Conservation (phyloP, 495 filamentous ascomycete genomes). For the Trichoderma orchidacearum region DNA sequence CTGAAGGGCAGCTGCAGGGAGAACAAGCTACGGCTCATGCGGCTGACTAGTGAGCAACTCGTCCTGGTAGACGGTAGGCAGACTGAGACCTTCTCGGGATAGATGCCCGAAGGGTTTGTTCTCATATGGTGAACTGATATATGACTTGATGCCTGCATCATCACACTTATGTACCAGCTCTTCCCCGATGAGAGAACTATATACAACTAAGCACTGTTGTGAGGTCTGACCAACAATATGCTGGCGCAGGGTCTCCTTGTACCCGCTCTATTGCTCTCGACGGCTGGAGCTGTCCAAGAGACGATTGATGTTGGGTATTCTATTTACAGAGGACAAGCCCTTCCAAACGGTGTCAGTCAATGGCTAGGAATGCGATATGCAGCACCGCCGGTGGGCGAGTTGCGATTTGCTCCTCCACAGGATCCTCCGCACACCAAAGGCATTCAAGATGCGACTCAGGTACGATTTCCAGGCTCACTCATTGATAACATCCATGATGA, state of each 20-base stretch:
- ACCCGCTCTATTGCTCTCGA: background rate
- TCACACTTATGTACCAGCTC: too few relatives aligned
- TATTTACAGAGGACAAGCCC: conserved; percentile 3
- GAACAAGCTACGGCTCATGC: background rate
- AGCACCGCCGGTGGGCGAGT: conserved; percentile 38
- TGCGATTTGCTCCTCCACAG: conserved; percentile 45
- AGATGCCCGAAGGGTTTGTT: too few relatives aligned
- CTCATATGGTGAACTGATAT: too few relatives aligned
- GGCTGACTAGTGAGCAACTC: background rate
- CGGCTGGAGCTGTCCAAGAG: background rate
- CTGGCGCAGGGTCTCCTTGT: background rate
- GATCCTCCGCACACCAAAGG: conserved; percentile 30
- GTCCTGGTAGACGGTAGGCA: too few relatives aligned
- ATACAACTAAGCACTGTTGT: background rate
- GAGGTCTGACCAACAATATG: background rate
- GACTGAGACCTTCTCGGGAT: too few relatives aligned
- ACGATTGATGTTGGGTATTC: conserved; percentile 8
- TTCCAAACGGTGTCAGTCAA: conserved; percentile 33
- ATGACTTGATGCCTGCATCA: too few relatives aligned
- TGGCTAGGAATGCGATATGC: conserved; percentile 59
- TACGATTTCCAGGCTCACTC: conserved; percentile 9
- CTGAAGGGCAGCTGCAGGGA: background rate
- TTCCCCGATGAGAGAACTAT: too few relatives aligned
- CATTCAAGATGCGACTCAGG: conserved; percentile 30
- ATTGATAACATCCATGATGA: too few relatives aligned